phyloP scores from a whole-genome alignment of 768 basidiomycete species.

The Galerina marginata region DNA sequence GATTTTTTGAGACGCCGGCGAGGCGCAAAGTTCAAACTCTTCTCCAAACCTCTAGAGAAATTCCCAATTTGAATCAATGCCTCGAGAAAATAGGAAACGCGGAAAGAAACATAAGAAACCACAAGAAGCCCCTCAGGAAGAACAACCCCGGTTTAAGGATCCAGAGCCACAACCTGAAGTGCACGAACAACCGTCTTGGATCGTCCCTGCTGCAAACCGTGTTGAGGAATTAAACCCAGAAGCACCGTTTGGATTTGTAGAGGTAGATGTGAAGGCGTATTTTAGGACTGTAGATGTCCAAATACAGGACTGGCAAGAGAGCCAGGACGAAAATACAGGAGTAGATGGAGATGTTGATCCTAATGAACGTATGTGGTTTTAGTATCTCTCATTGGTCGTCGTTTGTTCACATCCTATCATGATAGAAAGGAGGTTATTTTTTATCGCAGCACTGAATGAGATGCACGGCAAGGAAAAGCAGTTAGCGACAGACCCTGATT shows the following conservation, averaged over 20 bases:
- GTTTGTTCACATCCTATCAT: not conserved
- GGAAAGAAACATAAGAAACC: conserved; percentile 75
- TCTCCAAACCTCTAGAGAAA: not conserved
- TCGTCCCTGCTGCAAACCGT: conserved; percentile 48
- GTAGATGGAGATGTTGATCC: conserved; percentile 56
- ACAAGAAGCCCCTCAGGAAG: conserved; percentile 34
- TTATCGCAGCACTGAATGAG: conserved; percentile 82
- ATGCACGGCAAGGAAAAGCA: conserved; percentile 89
- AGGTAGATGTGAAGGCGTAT: conserved; percentile 91
- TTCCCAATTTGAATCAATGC: conserved; percentile 48
- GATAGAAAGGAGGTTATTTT: conserved; percentile 76
- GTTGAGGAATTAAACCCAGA: conserved; percentile 54
- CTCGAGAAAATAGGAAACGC: conserved; percentile 75
- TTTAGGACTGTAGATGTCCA: conserved; percentile 89
- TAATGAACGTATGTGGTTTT: conserved; percentile 63
- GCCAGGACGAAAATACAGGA: conserved; percentile 41
- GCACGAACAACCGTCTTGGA: conserved; percentile 71
- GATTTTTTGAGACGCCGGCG: not conserved
- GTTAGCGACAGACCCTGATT: conserved; percentile 92
- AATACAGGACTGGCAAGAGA: conserved; percentile 85
- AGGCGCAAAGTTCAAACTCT: not conserved
- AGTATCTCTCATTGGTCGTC: not conserved
- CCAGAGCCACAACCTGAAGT: conserved; percentile 17
- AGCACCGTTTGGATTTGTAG: conserved; percentile 89
- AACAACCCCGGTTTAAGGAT: conserved; percentile 24